Base-by-base conservation (phyloP, 148 eudicot species). In the Rhododendron williamsianum region DNA sequence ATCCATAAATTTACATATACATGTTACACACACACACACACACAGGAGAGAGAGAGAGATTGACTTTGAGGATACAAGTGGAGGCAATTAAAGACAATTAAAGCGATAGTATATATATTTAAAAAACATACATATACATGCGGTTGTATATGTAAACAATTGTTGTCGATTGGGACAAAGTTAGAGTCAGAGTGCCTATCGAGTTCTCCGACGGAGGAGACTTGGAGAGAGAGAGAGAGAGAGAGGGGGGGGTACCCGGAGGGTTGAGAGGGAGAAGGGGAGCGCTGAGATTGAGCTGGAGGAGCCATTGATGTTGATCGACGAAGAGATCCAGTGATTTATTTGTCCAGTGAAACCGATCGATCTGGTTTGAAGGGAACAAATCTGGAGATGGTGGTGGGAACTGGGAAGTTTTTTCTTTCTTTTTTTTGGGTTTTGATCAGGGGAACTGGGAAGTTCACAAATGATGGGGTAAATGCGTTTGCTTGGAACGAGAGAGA, bases 241-340 rank as follows among this genome's bases (percentile, higher is more conserved):
- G 18, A 80, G 87, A 67, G 52, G 78, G 81, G 82, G 85, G 46
- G 21, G 21, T 91, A 96, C 98, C 98, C 98, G 76, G 98, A 96
- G 6, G 98, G 95, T 85, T 94, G 98, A 90, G 98, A 96, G 48
- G 98, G 98, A 2, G 98, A 96, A 77, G 98, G 90, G 85, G 95
- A 93, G 87, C 97, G 94, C n/a, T 89, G 92, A 56, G 93, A 79
- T 82, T 92, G 93, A 86, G 95, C 92, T 74, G 95, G 97, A 87
- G 98, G 98, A 84, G 95, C 92, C 97, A 95, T 95, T 60, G 85
- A 12, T 21, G 33, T 35, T 16, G 52, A 81, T 2, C 46, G 46
- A 19, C 46, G 78, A 74, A 12, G 76, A 71, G 76, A 71, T 71
- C 38, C 76, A 71, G 38, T 71, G 38, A 30, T 71, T 71, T 30